Percentiles rank a stretch among this genome's conserved stretches.
Conservation (phyloP, 2,329 filamentous ascomycete species). For the Talaromyces sp. region DNA sequence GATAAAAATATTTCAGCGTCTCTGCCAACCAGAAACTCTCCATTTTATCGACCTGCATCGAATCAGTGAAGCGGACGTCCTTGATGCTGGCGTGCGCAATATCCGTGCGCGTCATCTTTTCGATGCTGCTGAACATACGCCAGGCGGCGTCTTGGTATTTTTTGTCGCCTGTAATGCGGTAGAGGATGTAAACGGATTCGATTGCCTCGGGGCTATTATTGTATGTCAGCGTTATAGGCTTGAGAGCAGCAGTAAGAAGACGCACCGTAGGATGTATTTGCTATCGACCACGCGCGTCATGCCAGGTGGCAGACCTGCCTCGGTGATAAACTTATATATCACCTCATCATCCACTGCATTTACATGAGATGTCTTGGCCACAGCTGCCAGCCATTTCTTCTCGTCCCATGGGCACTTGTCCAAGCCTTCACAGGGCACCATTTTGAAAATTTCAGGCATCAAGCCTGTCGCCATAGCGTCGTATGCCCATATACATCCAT, state of each 20-base stretch:
- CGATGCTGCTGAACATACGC: conserved; percentile 50
- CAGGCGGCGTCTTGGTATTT: conserved; percentile 46
- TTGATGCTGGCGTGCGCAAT: conserved; percentile 44
- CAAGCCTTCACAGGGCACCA: conserved; percentile 48
- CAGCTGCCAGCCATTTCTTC: conserved; percentile 34
- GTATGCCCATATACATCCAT: conserved; percentile 63
- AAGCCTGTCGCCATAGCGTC: conserved; percentile 55
- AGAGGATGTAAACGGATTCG: conserved; percentile 60
- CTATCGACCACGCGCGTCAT: conserved; percentile 15
- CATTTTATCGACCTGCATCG: conserved; percentile 39
- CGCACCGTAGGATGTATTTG: conserved; percentile 20
- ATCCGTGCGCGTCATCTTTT: conserved; percentile 42
- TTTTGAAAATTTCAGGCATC: conserved; percentile 59
- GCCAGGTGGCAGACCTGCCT: conserved; percentile 16
- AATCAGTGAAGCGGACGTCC: conserved; percentile 36
- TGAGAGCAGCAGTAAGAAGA: background rate
- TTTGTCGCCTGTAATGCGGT: conserved; percentile 56
- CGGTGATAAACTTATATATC: background rate
- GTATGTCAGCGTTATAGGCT: background rate
- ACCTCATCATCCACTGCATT: background rate
- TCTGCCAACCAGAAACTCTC: conserved; percentile 48
- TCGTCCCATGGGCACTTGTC: conserved; percentile 54
- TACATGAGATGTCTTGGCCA: conserved; percentile 20
- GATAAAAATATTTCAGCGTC: conserved; percentile 46
- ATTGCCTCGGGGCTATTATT: conserved; percentile 52